Evolutionary conservation across 257 asterid species (phyloP).

Genomic region (Ilex asprella): DNA sequence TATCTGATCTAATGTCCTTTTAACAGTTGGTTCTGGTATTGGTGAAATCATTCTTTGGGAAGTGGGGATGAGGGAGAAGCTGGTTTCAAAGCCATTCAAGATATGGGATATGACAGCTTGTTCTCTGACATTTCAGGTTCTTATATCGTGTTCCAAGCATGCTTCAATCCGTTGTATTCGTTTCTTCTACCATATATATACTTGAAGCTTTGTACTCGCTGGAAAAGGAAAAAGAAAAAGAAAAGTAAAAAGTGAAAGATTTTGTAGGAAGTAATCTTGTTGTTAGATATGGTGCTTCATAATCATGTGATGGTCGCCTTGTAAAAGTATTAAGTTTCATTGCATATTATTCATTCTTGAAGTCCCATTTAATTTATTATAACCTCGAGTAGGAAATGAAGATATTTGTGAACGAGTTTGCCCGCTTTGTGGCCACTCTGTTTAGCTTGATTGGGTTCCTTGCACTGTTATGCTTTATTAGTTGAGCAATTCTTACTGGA

Average conservation of each 20-base stretch:
- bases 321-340: no score
- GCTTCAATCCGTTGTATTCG: not conserved
- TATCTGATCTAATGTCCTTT: slow-evolving; percentile 9
- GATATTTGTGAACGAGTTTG: not conserved
- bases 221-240: no score
- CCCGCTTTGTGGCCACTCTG: not conserved
- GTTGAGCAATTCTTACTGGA: no score
- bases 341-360: not conserved
- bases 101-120: slow-evolving; percentile 78
- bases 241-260: no score
- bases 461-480: no score
- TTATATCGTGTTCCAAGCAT: slow-evolving; percentile 4
- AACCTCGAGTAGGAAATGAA: not conserved
- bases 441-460: no score
- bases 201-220: no score
- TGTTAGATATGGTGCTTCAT: no score
- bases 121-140: slow-evolving; percentile 73
- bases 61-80: slow-evolving; percentile 74
- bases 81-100: slow-evolving; percentile 77
- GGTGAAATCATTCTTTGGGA: slow-evolving; percentile 95
- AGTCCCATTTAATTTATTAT: not conserved
- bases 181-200: not conserved
- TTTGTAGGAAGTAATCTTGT: no score
- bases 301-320: no score
- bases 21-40: slow-evolving; percentile 77